Evolutionary conservation across 2,329 filamentous ascomycete genomes (phyloP).

Genomic region (Colletotrichum sp.): DNA sequence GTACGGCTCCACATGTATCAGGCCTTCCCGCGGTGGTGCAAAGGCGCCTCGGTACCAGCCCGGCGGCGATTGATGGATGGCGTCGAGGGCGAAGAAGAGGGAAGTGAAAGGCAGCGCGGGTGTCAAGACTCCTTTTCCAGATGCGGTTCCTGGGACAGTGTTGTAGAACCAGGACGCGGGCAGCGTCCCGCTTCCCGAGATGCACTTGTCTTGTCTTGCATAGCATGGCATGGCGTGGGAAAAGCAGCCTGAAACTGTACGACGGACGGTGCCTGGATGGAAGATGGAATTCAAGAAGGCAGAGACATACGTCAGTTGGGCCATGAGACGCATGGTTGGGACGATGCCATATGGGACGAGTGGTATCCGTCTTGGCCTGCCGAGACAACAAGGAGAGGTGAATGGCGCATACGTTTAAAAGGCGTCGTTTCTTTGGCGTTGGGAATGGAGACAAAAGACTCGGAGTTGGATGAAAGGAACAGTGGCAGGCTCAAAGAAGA

Average conservation of each 20-base stretch:
- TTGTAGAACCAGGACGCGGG: neutral
- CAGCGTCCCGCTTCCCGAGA: neutral
- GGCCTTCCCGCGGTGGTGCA: neutral
- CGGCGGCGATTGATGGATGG: neutral
- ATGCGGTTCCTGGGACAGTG: neutral
- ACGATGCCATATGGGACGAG: neutral
- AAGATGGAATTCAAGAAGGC: neutral
- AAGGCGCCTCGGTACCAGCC: neutral
- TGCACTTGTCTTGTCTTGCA: neutral
- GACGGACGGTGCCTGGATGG: neutral
- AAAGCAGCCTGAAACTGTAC: slow-evolving; percentile 3
- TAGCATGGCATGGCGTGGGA: neutral
- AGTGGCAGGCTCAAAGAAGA: neutral
- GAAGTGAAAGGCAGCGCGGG: neutral
- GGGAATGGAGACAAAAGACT: neutral
- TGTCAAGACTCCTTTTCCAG: neutral
- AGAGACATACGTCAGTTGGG: neutral
- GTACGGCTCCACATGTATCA: neutral
- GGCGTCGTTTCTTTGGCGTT: neutral
- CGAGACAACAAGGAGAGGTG: neutral
- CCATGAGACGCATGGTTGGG: neutral
- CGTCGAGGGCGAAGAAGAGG: neutral
- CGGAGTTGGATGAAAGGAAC: neutral
- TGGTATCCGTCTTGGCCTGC: neutral
- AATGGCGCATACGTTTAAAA: neutral